Base-by-base conservation (phyloP, 257 asterid species). In the Prunella vulgaris region DNA sequence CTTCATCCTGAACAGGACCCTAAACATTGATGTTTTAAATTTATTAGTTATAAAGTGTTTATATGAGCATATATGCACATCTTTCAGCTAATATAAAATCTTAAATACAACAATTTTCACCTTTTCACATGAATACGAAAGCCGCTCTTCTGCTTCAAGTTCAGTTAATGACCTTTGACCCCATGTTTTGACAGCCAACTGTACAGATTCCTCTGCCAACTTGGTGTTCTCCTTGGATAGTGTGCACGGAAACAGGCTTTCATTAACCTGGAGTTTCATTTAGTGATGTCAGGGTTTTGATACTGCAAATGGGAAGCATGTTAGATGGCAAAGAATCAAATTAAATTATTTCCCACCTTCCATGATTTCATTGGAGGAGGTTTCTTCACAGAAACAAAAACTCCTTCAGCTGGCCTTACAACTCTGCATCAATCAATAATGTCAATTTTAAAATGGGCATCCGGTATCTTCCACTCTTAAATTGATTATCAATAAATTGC, bases 1-100 rank as follows among this genome's bases (percentile, higher is more conserved):
- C 97, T 71, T 89, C 96, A 79, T 94, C 99, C 81, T 86, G 88
- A 68, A 85, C 96, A 57, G 99, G 99, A 68, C 99, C 97, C 99
- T 94, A 78, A 57, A 76, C 51, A 53, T 78, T 76, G 75, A 75
- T 58, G 65, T 42, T 63, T 71, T 49, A 46, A 52, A 72, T 40
- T 63, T 60, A 69, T 78, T 61, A 78, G 75, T 71, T 76, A 37
- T 40, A n/a, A 51, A 42, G 64, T 56, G 18, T 54, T n/a, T 35
- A 61, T 44, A 75, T 54, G 76, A 51, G 53, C 68, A 78, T 24
- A 53, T 70, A 64, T 70, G 40, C 66, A 64, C 18, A 68, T 20
- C 40, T 54, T 65, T 71, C 60, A 63, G 66, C 73, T 38, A 44
- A 72, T 38, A 76, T 56, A 66, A 42, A 60, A 10, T 68, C 71